A percentile compares a stretch with the other conserved stretches of the same genome.
These are phyloP conservation scores for Wallemia ichthyophaga DNA, from an alignment of 1,284 basidiomycete species.

Conservation along the genomic window DNA sequence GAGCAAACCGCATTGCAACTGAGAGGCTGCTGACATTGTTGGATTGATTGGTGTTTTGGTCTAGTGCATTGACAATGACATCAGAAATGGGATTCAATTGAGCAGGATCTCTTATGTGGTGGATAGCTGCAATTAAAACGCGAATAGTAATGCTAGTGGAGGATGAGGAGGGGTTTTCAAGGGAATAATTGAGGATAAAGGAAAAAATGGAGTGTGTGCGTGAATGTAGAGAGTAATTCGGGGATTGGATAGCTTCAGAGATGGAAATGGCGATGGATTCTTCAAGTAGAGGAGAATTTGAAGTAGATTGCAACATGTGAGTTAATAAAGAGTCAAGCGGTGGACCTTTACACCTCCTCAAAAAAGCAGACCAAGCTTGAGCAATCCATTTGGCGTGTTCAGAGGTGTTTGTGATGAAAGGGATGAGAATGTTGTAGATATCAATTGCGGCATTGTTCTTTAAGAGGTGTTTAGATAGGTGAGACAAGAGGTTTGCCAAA, in stretches of 20 bases:
- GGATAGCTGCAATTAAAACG: constrained; percentile 40
- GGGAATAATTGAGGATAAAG: constrained; percentile 18
- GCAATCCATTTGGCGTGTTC: constrained; percentile 10
- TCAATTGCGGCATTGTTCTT: not conserved
- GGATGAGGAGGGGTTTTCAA: constrained; percentile 9
- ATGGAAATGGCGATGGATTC: constrained; percentile 12
- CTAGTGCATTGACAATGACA: constrained; percentile 1
- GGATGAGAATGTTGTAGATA: not conserved
- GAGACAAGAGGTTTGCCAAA: not conserved
- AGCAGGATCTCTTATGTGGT: constrained; percentile 38
- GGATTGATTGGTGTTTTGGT: not conserved
- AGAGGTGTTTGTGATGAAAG: not conserved
- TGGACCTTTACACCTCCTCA: constrained; percentile 14
- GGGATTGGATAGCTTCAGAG: constrained; percentile 22
- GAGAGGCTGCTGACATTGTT: not conserved
- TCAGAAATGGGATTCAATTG: constrained; percentile 32
- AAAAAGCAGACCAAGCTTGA: constrained; percentile 16
- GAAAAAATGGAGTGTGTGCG: constrained; percentile 31
- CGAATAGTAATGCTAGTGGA: constrained; percentile 15
- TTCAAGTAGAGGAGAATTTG: constrained; percentile 8
- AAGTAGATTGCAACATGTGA: not conserved
- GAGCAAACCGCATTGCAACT: constrained; percentile 2
- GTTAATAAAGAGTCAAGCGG: not conserved
- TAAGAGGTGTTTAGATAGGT: not conserved
- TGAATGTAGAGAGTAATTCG: constrained; percentile 48